Conservation (phyloP, 164 flowering plant genomes). For the Tinospora cordifolia region DNA sequence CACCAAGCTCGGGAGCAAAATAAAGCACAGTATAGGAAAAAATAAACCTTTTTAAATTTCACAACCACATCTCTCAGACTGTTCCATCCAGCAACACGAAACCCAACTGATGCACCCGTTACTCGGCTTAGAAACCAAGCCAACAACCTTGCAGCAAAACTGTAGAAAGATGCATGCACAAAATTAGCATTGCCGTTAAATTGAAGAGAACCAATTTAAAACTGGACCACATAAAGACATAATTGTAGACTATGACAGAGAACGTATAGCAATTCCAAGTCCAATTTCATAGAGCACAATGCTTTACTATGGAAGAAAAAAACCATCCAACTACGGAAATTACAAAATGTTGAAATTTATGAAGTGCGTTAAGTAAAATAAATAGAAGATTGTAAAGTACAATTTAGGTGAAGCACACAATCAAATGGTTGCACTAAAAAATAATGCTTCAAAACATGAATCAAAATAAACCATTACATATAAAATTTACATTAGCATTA, state of each 20-base stretch:
- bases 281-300: too few species aligned
- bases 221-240: background rate
- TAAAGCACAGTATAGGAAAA: background rate
- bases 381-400: too few species aligned
- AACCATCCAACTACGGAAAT: too few species aligned
- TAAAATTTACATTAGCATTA: too few species aligned
- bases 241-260: background rate
- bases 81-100: constrained; percentile 94
- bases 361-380: too few species aligned
- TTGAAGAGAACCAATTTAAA: background rate
- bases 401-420: too few species aligned
- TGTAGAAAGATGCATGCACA: constrained; percentile 26
- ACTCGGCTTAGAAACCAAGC: constrained; percentile 77
- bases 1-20: background rate
- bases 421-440: too few species aligned
- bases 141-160: constrained; percentile 76
- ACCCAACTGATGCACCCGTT: constrained; percentile 78
- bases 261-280: too few species aligned
- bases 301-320: too few species aligned
- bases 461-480: too few species aligned
- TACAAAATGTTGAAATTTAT: too few species aligned
- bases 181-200: background rate
- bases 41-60: constrained; percentile 78
- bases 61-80: constrained; percentile 80
- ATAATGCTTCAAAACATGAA: too few species aligned